phyloP scores from a whole-genome alignment of 2,329 filamentous ascomycete genomes.

The Phialophora chinensis region DNA sequence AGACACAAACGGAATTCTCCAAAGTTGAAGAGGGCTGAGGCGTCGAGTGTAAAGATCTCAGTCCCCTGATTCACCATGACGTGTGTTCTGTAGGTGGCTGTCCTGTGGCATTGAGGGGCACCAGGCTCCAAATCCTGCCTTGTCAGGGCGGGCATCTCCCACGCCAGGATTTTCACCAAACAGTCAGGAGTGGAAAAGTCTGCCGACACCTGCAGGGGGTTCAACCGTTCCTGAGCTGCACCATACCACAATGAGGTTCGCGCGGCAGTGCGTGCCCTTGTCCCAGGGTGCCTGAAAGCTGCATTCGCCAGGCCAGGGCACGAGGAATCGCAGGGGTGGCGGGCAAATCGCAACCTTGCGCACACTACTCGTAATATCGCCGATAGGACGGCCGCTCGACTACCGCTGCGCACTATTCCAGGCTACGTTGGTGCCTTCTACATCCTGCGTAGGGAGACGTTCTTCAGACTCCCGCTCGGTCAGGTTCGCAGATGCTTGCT shows the following conservation, averaged over 20 bases:
- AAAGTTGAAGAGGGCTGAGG: neutral
- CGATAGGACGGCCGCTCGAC: conserved; percentile 9
- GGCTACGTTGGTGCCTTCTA: neutral
- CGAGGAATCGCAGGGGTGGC: conserved; percentile 15
- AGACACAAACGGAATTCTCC: neutral
- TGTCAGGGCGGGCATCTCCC: neutral
- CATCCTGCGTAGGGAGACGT: too few species aligned
- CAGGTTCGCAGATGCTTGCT: neutral
- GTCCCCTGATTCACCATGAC: neutral
- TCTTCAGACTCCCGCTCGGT: neutral
- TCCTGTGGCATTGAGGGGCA: conserved; percentile 2
- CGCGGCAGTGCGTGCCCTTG: neutral
- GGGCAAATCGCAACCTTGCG: conserved; percentile 18
- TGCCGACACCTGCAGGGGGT: conserved; percentile 14
- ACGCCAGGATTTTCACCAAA: neutral
- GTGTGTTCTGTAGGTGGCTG: neutral
- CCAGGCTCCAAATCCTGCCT: conserved; percentile 16
- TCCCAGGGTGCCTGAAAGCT: conserved; percentile 11
- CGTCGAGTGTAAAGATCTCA: neutral
- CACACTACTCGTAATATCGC: conserved; percentile 13
- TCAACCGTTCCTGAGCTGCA: neutral
- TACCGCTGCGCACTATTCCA: conserved; percentile 4
- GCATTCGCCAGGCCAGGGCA: conserved; percentile 2
- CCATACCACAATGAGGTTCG: conserved; percentile 5
- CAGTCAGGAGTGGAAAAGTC: conserved; percentile 8